These are phyloP conservation scores for Aurinia saxatilis DNA, from an alignment of 345 rosid genomes.

Conservation along the genomic window DNA sequence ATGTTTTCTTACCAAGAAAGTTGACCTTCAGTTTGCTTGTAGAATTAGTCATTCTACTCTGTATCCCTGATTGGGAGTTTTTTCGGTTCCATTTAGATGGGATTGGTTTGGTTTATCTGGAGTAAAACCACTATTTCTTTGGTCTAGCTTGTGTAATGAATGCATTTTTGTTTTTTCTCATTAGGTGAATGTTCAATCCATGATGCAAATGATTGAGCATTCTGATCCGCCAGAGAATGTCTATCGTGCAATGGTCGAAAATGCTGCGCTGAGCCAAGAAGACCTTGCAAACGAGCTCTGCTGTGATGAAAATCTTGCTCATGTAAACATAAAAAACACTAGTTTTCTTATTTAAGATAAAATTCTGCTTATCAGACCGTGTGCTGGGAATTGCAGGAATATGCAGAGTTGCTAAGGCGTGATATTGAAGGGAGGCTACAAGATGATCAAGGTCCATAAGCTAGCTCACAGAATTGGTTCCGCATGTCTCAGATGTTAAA, in stretches of 20 bases:
- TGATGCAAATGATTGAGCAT: slow-evolving; percentile 51
- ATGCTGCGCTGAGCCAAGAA: slow-evolving; percentile 38
- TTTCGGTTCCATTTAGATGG: background rate
- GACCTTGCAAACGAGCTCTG: slow-evolving; percentile 48
- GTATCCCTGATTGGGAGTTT: too few relatives aligned
- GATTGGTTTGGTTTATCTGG: too few relatives aligned
- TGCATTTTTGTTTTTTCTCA: background rate
- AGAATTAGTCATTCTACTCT: too few relatives aligned
- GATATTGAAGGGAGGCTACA: slow-evolving; percentile 39
- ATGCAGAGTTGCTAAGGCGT: slow-evolving; percentile 46
- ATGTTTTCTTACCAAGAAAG: background rate
- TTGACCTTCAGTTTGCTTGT: background rate
- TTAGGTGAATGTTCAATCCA: slow-evolving; percentile 43
- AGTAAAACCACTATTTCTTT: background rate
- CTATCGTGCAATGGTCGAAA: slow-evolving; percentile 52
- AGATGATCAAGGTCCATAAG: slow-evolving; percentile 26
- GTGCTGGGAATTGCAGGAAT: slow-evolving; percentile 43
- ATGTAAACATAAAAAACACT: slow-evolving; percentile 31
- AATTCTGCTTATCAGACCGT: background rate
- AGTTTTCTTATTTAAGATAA: background rate
- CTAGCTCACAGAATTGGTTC: background rate
- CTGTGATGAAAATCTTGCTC: slow-evolving; percentile 48
- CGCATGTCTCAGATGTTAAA: background rate
- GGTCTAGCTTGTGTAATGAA: background rate
- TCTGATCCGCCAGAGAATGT: slow-evolving; percentile 46